Conservation (phyloP, 2,329 filamentous ascomycete species). For the Fusarium newnesense region DNA sequence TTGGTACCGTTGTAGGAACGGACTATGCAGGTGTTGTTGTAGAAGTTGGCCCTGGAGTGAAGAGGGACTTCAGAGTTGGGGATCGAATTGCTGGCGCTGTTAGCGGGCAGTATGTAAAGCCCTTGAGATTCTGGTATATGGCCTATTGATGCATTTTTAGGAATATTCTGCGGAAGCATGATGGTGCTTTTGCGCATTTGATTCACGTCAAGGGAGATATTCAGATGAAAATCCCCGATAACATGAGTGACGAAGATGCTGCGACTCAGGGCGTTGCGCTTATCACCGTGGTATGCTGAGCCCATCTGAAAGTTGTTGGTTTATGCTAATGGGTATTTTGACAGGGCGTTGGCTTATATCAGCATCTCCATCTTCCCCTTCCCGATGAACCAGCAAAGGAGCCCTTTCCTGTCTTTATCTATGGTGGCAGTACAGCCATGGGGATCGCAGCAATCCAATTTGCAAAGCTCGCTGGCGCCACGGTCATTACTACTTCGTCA, state of each 20-base stretch:
- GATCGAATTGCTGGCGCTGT: slow-evolving; percentile 53
- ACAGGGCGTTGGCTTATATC: slow-evolving; percentile 58
- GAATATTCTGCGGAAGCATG: background rate
- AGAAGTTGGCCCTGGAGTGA: slow-evolving; percentile 54
- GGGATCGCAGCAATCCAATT: slow-evolving; percentile 60
- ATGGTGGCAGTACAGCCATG: slow-evolving; percentile 63
- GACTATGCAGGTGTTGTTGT: slow-evolving; percentile 60
- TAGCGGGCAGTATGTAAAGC: background rate
- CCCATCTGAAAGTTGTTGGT: rapidly evolving
- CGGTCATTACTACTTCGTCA: slow-evolving; percentile 51
- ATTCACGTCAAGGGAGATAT: slow-evolving; percentile 52
- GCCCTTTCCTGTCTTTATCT: slow-evolving; percentile 53
- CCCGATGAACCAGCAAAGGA: slow-evolving; percentile 53
- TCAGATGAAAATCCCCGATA: slow-evolving; percentile 56
- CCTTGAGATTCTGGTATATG: background rate
- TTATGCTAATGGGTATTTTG: rapidly evolving
- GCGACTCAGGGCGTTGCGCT: slow-evolving; percentile 56
- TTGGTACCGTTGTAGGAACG: slow-evolving; percentile 48
- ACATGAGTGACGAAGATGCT: slow-evolving; percentile 54
- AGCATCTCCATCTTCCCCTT: slow-evolving; percentile 55
- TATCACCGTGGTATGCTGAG: slow-evolving; percentile 43
- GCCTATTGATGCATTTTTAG: background rate
- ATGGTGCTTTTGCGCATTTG: slow-evolving; percentile 56
- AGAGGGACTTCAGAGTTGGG: slow-evolving; percentile 53
- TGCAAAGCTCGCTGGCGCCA: slow-evolving; percentile 50